phyloP scores from a whole-genome alignment of 495 filamentous ascomycete genomes.

The Penicillium chermesinum region DNA sequence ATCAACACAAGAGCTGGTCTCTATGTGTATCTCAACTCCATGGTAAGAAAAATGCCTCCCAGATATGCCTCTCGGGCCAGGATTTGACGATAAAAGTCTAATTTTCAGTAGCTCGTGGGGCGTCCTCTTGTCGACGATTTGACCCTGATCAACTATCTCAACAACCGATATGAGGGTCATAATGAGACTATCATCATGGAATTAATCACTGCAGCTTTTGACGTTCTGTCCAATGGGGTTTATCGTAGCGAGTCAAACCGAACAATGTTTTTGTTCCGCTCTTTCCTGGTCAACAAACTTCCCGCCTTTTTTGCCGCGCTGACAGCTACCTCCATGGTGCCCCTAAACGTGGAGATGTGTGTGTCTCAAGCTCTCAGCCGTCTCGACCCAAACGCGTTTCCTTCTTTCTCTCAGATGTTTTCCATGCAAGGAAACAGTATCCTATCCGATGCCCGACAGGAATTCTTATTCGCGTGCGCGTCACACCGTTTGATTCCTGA shows the following conservation, averaged over 20 bases:
- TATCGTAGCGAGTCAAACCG: conserved; percentile 69
- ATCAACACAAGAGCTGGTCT: conserved; percentile 82
- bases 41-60: conserved; percentile 45
- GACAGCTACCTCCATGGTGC: conserved; percentile 53
- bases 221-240: conserved; percentile 80
- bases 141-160: conserved; percentile 69
- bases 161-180: conserved; percentile 80
- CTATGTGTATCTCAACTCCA: conserved; percentile 85
- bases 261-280: conserved; percentile 73
- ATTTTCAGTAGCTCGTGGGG: conserved; percentile 53
- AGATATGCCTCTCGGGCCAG: conserved; percentile 14
- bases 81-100: conserved; percentile 37
- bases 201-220: conserved; percentile 81
- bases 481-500: conserved; percentile 78
- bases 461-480: conserved; percentile 88
- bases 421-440: conserved; percentile 68
- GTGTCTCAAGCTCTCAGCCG: conserved; percentile 72
- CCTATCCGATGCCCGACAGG: conserved; percentile 79
- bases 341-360: conserved; percentile 67
- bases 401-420: conserved; percentile 74
- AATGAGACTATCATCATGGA: conserved; percentile 69
- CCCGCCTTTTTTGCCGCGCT: conserved; percentile 71
- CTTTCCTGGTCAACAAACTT: conserved; percentile 90
- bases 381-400: conserved; percentile 73
- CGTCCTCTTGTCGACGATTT: conserved; percentile 80